Base-by-base conservation (phyloP, 148 eudicot species). In the Heliosperma pusillum region DNA sequence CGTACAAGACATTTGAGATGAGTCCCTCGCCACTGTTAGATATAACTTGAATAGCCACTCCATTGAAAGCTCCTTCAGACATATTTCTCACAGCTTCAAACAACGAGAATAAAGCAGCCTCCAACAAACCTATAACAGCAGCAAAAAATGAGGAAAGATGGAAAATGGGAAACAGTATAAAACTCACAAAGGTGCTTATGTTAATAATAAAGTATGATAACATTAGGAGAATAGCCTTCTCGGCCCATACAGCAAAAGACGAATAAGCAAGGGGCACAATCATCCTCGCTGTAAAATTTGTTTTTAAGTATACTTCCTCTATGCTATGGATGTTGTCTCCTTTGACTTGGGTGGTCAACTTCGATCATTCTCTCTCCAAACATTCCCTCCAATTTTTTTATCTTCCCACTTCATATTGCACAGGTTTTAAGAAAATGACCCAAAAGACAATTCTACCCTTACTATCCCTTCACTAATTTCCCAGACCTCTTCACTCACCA, bases 21-120 rank as follows among this genome's bases (percentile, higher is more conserved):
- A 95, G 83, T 74, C 97, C 97, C 87, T 95, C 99, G 0, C 97
- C 97, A 80, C 89, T 82, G 68, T 76, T 85, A 78, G 90, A 95
- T 81, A 95, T 78, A 67, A 95, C 89, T 81, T 86, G 96, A 83
- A 95, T 82, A 73, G 88, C 84, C 85, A 88, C 89, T 59, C 91
- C 85, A 72, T 83, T 83, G 83, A 92, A 84, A 70, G 85, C 76
- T 66, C 84, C 80, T 77, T 85, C 91, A 76, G 85, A 80, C 70
- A 75, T 82, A 82, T 83, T 75, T 19, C 84, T 73, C 85, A 81
- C 73, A 20, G 87, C 85, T 74, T 92, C 92, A 85, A 89, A 79
- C 81, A 95, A 71, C 40, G 89, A 82, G 62, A 78, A 72, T 74
- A 92, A 84, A 76, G 90, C 82, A 79, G 84, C 83, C 74, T 95